Evolutionary conservation across 371 early-diverging fungal genomes (phyloP).

Genomic region (Actinomucor elegans): DNA sequence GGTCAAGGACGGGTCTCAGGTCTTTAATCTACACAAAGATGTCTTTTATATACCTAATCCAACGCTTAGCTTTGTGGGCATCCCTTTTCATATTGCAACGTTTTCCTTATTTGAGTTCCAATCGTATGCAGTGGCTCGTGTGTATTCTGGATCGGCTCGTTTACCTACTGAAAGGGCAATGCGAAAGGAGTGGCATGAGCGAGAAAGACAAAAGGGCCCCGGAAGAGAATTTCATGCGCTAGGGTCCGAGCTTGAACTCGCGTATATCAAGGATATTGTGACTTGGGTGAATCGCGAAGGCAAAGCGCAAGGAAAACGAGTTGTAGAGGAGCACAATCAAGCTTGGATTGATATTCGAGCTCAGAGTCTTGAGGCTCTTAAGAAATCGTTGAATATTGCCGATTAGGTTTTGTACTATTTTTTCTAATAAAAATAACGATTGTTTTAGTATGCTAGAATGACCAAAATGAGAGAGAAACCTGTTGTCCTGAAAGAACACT

Average conservation of each 20-base stretch:
- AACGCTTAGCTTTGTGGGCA: constrained; percentile 54
- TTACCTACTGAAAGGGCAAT: constrained; percentile 32
- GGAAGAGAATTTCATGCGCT: constrained; percentile 29
- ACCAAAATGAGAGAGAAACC: no score
- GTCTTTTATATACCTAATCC: constrained; percentile 55
- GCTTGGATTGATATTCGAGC: constrained; percentile 20
- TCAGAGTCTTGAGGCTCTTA: constrained; percentile 10
- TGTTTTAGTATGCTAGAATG: no score
- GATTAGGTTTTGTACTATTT: no score
- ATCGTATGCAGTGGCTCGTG: constrained; percentile 43
- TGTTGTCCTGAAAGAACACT: no score
- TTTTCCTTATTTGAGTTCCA: constrained; percentile 58
- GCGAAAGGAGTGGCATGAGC: constrained; percentile 23
- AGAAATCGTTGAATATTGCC: constrained; percentile 11
- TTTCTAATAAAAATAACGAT: no score
- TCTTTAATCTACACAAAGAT: constrained; percentile 47
- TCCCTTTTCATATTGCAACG: constrained; percentile 57
- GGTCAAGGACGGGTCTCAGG: constrained; percentile 42
- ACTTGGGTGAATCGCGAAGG: constrained; percentile 25
- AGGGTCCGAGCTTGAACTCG: constrained; percentile 22
- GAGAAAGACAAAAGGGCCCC: constrained; percentile 12
- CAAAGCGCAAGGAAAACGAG: neutral
- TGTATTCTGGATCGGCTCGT: constrained; percentile 29
- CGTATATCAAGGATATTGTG: constrained; percentile 24
- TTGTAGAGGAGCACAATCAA: constrained; percentile 16